These are phyloP conservation scores for Erucastrum elatum DNA, from an alignment of 345 rosid genomes.

Conservation along the genomic window DNA sequence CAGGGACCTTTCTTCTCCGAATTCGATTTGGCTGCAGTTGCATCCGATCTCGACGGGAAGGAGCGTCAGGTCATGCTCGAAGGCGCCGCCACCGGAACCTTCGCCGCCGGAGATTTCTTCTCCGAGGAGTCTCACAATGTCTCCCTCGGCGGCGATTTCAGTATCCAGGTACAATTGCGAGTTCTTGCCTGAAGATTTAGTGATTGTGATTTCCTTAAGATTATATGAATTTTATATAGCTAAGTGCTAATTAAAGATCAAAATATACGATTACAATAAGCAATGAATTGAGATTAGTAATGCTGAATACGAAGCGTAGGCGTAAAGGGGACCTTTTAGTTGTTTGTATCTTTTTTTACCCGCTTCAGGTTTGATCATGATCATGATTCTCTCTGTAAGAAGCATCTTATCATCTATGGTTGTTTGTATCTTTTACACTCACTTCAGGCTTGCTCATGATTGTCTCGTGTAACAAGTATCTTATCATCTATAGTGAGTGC, in stretches of 20 bases:
- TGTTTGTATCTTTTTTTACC: background rate
- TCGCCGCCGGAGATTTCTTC: conserved; percentile 65
- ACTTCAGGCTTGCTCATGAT: too few relatives aligned
- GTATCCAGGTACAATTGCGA: conserved; percentile 70
- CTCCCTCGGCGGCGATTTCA: conserved; percentile 90
- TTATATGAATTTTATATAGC: background rate
- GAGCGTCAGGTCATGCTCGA: conserved; percentile 80
- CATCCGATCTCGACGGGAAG: conserved; percentile 80
- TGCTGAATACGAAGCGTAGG: background rate
- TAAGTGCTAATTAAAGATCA: background rate
- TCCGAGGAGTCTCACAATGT: conserved; percentile 91
- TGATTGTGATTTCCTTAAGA: too few relatives aligned
- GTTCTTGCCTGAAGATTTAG: background rate
- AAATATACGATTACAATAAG: background rate
- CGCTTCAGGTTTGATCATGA: conserved; percentile 5
- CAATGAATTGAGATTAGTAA: conserved; percentile 10
- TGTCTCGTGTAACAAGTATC: too few relatives aligned
- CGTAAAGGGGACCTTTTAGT: background rate
- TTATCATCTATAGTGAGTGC: too few relatives aligned
- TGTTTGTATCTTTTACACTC: too few relatives aligned
- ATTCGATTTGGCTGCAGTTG: conserved; percentile 89
- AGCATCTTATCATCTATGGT: background rate
- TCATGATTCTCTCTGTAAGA: background rate
- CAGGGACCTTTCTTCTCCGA: conserved; percentile 98
- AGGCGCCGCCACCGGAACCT: conserved; percentile 37